Conservation (phyloP, 345 rosid genomes). For the Arabidopsis thaliana region DNA sequence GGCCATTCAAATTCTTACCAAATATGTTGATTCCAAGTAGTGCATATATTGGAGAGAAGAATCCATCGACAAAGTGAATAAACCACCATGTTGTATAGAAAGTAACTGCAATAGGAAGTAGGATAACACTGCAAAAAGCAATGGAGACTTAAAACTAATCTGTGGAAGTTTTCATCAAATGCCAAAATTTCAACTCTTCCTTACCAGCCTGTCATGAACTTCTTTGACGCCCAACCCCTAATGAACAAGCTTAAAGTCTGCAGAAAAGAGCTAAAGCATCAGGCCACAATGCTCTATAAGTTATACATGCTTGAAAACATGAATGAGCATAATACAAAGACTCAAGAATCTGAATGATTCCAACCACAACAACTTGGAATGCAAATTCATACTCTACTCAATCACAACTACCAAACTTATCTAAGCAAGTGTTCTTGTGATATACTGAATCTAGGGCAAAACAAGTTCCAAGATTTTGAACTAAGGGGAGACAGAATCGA, state of each 20-base stretch:
- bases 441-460: slow-evolving; percentile 30
- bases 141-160: slow-evolving; percentile 37
- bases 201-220: slow-evolving; percentile 99
- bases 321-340: slow-evolving; percentile 7
- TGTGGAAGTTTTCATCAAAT: background rate
- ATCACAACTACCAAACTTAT: slow-evolving; percentile 1
- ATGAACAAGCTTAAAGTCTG: slow-evolving; percentile 90
- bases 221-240: slow-evolving; percentile 98
- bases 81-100: slow-evolving; percentile 99
- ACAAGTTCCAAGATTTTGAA: slow-evolving; percentile 34
- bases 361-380: slow-evolving; percentile 16
- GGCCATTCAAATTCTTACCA: slow-evolving; percentile 59
- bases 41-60: slow-evolving; percentile 96
- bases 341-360: slow-evolving; percentile 8
- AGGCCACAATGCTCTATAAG: background rate
- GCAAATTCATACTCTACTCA: slow-evolving; percentile 17
- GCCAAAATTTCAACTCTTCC: slow-evolving; percentile 6
- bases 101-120: slow-evolving; percentile 92
- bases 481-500: slow-evolving; percentile 14
- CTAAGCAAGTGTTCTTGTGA: slow-evolving; percentile 24
- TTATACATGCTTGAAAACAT: background rate
- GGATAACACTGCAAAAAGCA: slow-evolving; percentile 77
- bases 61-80: slow-evolving; percentile 98
- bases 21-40: slow-evolving; percentile 94
- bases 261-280: slow-evolving; percentile 37